Evolutionary conservation across 176 grass and related monocot species (phyloP), one percentile per base, ranked within the genome.

Genomic region (Oryza meyeriana): DNA sequence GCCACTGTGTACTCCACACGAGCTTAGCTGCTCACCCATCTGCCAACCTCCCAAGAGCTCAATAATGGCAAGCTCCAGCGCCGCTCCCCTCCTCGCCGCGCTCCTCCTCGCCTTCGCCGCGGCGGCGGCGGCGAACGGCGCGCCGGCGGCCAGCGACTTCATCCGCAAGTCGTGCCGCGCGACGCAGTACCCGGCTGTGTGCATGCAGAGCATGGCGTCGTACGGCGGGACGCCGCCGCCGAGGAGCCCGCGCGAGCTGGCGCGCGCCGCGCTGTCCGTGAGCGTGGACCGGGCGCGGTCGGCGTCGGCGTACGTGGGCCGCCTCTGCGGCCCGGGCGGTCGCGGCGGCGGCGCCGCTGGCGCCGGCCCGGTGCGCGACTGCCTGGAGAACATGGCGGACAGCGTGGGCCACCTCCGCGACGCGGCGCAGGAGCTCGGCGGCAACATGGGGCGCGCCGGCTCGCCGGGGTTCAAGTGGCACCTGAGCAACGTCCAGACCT

Each of bases 401-500:
- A 89, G 95, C 83, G 95, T 93, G 73, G 95, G 86, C 27, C 84
- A 86, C 72, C 90, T 98, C 55, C 90, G 91, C 48, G 79, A 91
- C 69, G 93, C 95, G 33, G 90, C 88, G 7, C 31, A 79, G 62
- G 95, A 98, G 84, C 34, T 98, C 48, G 86, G 81, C 63, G 77
- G 72, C 38, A 30, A n/a, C 76, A 77, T 81, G 68, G 86, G 89
- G 25, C 77, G 90, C 6, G 9, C 84, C 12, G 92, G 90, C 0
- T 82, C 95, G 74, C 22, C 78, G 27, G 90, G 62, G 41, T 98
- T 93, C 84, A 58, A 41, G 75, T 94, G 90, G 88, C 95, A 98
- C 86, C 77, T 98, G 35, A 93, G 86, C 88, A 98, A 98, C 87
- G 95, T 91, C 12, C 95, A 92, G 84, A 93, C 95, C 2, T 98